Evolutionary conservation across 1,284 basidiomycete species (phyloP), one percentile per base, ranked within the genome.

Genomic region (Ustanciosporium gigantosporum): DNA sequence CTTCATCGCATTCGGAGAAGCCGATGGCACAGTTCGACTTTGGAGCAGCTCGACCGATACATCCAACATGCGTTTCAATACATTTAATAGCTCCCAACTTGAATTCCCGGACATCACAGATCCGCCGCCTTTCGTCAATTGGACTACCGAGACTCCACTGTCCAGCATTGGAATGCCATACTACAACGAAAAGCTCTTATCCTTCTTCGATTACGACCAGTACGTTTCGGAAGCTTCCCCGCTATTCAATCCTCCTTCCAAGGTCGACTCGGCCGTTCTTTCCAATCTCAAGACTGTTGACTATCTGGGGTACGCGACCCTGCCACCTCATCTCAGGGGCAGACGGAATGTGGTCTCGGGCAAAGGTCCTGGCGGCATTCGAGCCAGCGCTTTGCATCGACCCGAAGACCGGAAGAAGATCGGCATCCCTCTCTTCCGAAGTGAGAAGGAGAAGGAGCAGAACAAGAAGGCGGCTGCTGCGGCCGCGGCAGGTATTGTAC

Each of bases 1-100:
- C 39, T 95, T 91, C 70, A 82, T 98, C 70, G 92, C 90, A 0
- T 93, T 95, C 66, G 92, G 91, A 2, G 93, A 96, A 69, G 87
- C 87, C 0, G 88, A 91, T 43, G 92, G 93, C 7, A 82, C 83
- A 9, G 84, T 97, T 5, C 90, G 95, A 77, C 80, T 98, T 15
- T 83, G 93, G 81, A 88, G 90, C 4, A 86, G 86, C 41, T 86
- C 58, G 13, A 41, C 51, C 19, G 46, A 52, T 38, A 49, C 85
- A n/a, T 84, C 84, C 4, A 79, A 79, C 5, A 59, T 72, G 40
- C 80, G 45, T 78, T 89, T 94, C 80, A 96, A 93, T 72, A 89
- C 91, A 0, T 93, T 88, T 73, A 86, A 89, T 53, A 88, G 88
- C 1, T 84, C 88, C 55, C 85, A 90, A 13, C 81, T 89, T 29